Base-by-base conservation (phyloP, 2,329 filamentous ascomycete genomes). In the Fusarium armeniacum region DNA sequence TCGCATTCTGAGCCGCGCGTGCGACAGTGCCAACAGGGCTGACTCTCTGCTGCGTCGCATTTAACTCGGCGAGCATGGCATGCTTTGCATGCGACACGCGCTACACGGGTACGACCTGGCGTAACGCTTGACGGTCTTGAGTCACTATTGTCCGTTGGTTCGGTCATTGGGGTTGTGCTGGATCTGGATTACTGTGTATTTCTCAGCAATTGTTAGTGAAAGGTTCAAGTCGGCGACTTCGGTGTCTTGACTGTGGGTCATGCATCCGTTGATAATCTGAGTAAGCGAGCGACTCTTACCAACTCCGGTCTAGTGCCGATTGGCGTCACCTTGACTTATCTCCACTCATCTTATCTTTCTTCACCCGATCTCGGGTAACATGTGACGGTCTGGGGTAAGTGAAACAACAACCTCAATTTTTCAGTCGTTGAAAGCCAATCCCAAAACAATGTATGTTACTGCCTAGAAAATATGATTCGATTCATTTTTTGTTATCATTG, bases 1-100 rank as follows among this genome's bases (percentile, higher is more conserved):
- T 73, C 64, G 15, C 70, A 72, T 8, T 58, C 2, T 3, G 53
- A 53, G n/a, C 58, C 22, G 2, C 70, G 64, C 0, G 49, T 67
- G 1, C 70, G 70, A n/a, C 70, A 72, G 30, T 72, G 70, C 70
- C 60, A 63, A 18, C 70, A 72, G 2, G 70, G 70, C 11, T 69
- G 61, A 0, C 58, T 68, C 5, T 71, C 70, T 1, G 44, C 49
- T 1, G 68, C 70, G 26, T 73, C 70, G 33, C 70, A 73, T 44
- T 67, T 71, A 6, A 73, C 70, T 1, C 70, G 70, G 11, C 70
- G 53, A 3, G 58, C 43, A 7, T 73, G 58, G 30, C 70, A 73
- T 5, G 70, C 70, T 10, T 73, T 73, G 13, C 70, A 73, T 26
- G 70, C 70, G 5, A 72, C 56, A 0, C 70, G 70, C 4, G 67